Evolutionary conservation across 2,329 filamentous ascomycete species (phyloP).

Genomic region (Podosphaera fusca): DNA sequence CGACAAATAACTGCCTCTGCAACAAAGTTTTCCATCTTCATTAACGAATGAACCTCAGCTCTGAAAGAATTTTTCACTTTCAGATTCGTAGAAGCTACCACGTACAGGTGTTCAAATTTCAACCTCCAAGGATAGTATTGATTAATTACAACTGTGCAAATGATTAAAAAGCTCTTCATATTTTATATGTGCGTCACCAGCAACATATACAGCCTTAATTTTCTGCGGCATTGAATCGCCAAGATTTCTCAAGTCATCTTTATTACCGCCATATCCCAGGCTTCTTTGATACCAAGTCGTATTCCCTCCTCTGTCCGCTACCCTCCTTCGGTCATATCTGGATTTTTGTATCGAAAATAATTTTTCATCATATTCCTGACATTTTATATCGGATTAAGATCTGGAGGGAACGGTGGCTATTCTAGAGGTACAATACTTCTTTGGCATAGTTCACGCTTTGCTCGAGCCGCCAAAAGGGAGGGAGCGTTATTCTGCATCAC

Average conservation of each 20-base stretch:
- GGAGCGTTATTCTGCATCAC: not conserved
- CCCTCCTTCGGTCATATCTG: not conserved
- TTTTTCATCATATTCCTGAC: not conserved
- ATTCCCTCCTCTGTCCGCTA: not conserved
- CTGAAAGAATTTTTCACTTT: too few relatives aligned
- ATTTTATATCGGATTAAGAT: not conserved
- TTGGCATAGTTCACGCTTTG: not conserved
- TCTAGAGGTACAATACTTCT: not conserved
- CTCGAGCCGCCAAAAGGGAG: not conserved
- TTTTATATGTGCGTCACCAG: too few relatives aligned
- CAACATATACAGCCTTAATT: too few relatives aligned
- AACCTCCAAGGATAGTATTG: too few relatives aligned
- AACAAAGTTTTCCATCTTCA: too few relatives aligned
- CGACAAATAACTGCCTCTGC: too few relatives aligned
- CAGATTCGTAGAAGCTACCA: too few relatives aligned
- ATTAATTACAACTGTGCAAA: too few relatives aligned
- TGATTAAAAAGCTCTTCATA: too few relatives aligned
- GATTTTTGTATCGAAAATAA: constrained; percentile 2
- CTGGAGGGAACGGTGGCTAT: not conserved
- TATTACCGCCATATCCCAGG: constrained; percentile 5
- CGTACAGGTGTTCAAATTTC: too few relatives aligned
- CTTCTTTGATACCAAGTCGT: constrained; percentile 2
- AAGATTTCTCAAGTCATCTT: not conserved
- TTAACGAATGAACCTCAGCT: too few relatives aligned
- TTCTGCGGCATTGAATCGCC: too few relatives aligned